Conservation (phyloP, 768 basidiomycete species). For the Mycena galopus region DNA sequence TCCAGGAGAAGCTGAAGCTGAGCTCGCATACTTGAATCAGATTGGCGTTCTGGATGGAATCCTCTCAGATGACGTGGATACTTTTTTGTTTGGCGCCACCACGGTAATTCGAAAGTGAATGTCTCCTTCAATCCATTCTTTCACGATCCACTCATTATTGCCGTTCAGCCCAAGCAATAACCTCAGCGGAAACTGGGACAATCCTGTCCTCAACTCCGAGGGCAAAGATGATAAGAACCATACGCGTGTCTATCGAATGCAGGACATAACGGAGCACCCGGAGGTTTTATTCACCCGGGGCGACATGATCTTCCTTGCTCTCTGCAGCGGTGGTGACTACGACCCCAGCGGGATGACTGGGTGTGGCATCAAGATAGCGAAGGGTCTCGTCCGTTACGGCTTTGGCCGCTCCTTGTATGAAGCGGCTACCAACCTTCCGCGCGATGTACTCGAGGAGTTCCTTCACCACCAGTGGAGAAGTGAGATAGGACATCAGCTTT, state of each 20-base stretch:
- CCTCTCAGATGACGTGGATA: conserved; percentile 94
- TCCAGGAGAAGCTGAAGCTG: conserved; percentile 96
- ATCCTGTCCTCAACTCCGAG: conserved; percentile 73
- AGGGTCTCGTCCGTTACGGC: conserved; percentile 84
- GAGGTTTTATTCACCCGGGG: conserved; percentile 68
- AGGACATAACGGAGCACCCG: conserved; percentile 56
- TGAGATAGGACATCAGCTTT: conserved; percentile 72
- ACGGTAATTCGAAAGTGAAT: conserved; percentile 87
- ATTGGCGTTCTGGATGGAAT: conserved; percentile 90
- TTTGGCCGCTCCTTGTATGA: conserved; percentile 79
- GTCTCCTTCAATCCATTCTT: conserved; percentile 28
- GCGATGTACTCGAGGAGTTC: conserved; percentile 62
- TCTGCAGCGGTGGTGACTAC: conserved; percentile 94
- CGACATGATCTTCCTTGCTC: conserved; percentile 85
- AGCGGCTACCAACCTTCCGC: conserved; percentile 65
- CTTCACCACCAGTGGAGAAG: conserved; percentile 75
- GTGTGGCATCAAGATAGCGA: conserved; percentile 79
- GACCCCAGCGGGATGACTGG: conserved; percentile 75
- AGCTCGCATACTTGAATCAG: conserved; percentile 87
- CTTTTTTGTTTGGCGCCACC: conserved; percentile 88
- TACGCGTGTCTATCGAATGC: conserved; percentile 57
- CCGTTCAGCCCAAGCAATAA: conserved; percentile 72
- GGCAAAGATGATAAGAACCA: conserved; percentile 84
- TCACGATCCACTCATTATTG: conserved; percentile 1
- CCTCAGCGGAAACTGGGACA: conserved; percentile 77